Evolutionary conservation across 257 asterid genomes (phyloP), one percentile per base, ranked within the genome.

Genomic region (Solanum pinnatisectum): DNA sequence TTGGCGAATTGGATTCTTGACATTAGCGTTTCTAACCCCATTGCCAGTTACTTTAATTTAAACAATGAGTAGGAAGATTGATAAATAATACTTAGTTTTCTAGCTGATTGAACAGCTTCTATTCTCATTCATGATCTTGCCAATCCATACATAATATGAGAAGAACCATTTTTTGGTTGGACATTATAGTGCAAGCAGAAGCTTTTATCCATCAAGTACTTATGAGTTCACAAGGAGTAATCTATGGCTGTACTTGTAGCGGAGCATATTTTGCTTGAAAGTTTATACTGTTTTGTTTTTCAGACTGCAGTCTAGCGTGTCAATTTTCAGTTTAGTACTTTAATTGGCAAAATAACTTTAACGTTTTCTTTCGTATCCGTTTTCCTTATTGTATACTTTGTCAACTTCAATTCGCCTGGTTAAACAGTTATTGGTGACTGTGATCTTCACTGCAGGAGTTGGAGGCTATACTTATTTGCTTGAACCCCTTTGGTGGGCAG

Each of bases 401-500:
- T 86, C 65, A 42, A 30, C 12, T 25, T 71, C 70, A 42, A 32
- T 86, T 30, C 30, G 23, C 68, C 73, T 30, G 44, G 74, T 84
- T 84, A n/a, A 79, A 32, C 49, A 42, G 35, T 84, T 70, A 32
- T 87, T 37, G 33, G 1, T 1, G n/a, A 32, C 65, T n/a, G 40
- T 1, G 18, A 13, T 84, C 65, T 68, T 40, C 60, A 82, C 86
- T 91, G 86, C 92, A 96, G 99, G 99, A 74, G 93, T 79, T 90
- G 98, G 99, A 89, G 98, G 98, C 87, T 95, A 95, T 84, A 90
- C 98, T 39, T 96, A 96, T 95, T 92, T 96, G 70, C 89, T 91
- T 46, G 94, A 96, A 88, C 99, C 99, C 52, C 98, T 96, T 87
- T 96, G 99, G 98, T 96, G 99, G 99, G 94, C 94, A 3, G 99